Base-by-base conservation (phyloP, 768 basidiomycete species). In the Chalciporus piperatus region DNA sequence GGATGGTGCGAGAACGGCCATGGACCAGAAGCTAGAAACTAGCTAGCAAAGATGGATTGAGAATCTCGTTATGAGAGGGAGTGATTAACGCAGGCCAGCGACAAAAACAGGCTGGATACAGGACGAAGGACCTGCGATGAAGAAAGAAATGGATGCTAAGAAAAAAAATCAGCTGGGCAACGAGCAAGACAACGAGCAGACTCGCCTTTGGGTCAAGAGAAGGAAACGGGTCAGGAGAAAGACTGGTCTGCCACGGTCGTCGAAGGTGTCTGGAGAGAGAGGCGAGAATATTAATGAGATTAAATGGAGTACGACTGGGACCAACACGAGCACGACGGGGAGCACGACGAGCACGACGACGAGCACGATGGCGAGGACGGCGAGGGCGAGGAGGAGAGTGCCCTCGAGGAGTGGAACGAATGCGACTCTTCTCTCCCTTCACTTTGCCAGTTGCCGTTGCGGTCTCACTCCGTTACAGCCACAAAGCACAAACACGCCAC, bases 1-100 rank as follows among this genome's bases (percentile, higher is more conserved):
- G 74, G 81, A 77, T 67, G 83, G 77, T 58, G 81, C 85, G 74
- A 89, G 82, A 76, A 87, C 79, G 72, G 87, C 87, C 87, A 89
- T 89, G 77, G 76, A 80, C 53, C 28, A 47, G 50, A 32, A 13
- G 12, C 32, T 19, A 19, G 37, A 6, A 32, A 49, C 37, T 39
- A 47, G 25, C 35, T 43, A 43, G 42, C 17, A 12, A 12, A 6
- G 45, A 50, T 22, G 39, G 35, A 22, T 41, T 45, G 40, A 40
- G 17, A 33, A 45, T 47, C 56, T 55, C 56, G 53, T 55, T 50
- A 55, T 17, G 56, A 49, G 48, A 28, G 42, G 8, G 32, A 13
- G 30, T 32, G 45, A 47, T 19, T 4, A 16, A 22, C 10, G 37
- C 14, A 30, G 37, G 45, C n/a, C n/a, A 46, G 30, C 23, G 41